Conservation (phyloP, 129 eudicot species). For the Artemisia annua region DNA sequence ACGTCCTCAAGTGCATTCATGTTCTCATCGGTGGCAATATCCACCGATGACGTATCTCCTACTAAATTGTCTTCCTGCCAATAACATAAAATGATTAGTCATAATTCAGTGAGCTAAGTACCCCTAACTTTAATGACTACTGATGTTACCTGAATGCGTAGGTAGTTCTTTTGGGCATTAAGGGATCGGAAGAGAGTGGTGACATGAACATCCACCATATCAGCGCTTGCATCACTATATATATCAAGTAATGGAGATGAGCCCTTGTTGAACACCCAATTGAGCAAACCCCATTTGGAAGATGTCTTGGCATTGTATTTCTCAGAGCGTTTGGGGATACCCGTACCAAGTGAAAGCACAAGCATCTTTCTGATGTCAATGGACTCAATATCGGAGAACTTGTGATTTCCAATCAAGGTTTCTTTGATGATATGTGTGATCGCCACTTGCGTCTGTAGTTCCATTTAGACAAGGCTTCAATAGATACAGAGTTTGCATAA, state of each 20-base stretch:
- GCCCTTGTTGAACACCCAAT: slow-evolving; percentile 64
- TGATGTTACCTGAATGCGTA: slow-evolving; percentile 68
- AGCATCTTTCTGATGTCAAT: slow-evolving; percentile 53
- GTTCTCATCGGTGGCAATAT: slow-evolving; percentile 55
- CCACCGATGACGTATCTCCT: slow-evolving; percentile 63
- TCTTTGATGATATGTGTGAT: slow-evolving; percentile 60
- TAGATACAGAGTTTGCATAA: background rate
- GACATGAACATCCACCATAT: slow-evolving; percentile 84
- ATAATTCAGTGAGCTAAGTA: background rate
- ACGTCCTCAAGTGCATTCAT: slow-evolving; percentile 47
- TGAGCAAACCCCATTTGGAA: slow-evolving; percentile 64
- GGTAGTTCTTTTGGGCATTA: slow-evolving; percentile 50
- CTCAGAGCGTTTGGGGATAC: slow-evolving; percentile 47
- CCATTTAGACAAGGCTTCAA: background rate
- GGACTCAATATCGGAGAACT: slow-evolving; percentile 38
- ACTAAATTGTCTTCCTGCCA: slow-evolving; percentile 50
- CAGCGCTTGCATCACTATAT: slow-evolving; percentile 60
- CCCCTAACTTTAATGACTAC: background rate
- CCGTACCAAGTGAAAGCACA: slow-evolving; percentile 73
- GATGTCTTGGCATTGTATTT: slow-evolving; percentile 46
- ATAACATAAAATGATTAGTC: background rate
- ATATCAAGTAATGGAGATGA: slow-evolving; percentile 55
- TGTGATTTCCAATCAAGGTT: slow-evolving; percentile 47
- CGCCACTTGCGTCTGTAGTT: slow-evolving; percentile 67
- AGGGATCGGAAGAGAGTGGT: slow-evolving; percentile 64